A percentile compares a stretch with the other conserved stretches of the same genome.
Evolutionary conservation across 352 stramenopile species (phyloP).

Genomic region (Phytophthora multivora): DNA sequence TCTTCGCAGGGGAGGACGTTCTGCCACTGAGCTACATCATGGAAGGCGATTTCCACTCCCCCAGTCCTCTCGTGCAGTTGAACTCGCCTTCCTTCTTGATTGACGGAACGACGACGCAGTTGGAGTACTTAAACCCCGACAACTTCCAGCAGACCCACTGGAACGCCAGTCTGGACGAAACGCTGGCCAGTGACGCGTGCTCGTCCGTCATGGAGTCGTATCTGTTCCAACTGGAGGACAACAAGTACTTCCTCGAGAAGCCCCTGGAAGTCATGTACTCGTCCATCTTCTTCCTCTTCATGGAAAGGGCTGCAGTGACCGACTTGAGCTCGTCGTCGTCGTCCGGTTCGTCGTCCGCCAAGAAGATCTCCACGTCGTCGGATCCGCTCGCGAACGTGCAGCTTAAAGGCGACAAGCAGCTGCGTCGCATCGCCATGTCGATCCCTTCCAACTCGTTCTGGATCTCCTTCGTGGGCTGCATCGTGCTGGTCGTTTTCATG

Average conservation of each 20-base stretch:
- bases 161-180: conserved; percentile 26
- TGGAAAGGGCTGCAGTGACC: conserved; percentile 41
- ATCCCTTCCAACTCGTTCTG: conserved; percentile 41
- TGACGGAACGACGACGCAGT: conserved; percentile 13
- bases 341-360: conserved; percentile 12
- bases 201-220: conserved; percentile 56
- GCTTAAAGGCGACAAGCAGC: conserved; percentile 43
- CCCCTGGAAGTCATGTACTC: conserved; percentile 54
- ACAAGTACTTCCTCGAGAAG: conserved; percentile 44
- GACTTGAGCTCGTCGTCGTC: conserved; percentile 25
- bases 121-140: conserved; percentile 34
- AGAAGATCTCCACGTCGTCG: conserved; percentile 2
- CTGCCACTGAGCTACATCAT: conserved; percentile 31
- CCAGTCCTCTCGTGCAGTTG: conserved; percentile 50
- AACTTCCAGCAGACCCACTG: conserved; percentile 32
- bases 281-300: conserved; percentile 50
- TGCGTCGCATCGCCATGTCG: conserved; percentile 34
- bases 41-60: conserved; percentile 40
- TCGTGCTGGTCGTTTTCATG: conserved; percentile 29
- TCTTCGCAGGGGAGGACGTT: conserved; percentile 43
- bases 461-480: conserved; percentile 34
- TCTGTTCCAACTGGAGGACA: conserved; percentile 39
- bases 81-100: conserved; percentile 36
- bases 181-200: conserved; percentile 29
- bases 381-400: conserved; percentile 32